Conservation (phyloP, 2,329 filamentous ascomycete species). For the Lasiodiplodia citricola region DNA sequence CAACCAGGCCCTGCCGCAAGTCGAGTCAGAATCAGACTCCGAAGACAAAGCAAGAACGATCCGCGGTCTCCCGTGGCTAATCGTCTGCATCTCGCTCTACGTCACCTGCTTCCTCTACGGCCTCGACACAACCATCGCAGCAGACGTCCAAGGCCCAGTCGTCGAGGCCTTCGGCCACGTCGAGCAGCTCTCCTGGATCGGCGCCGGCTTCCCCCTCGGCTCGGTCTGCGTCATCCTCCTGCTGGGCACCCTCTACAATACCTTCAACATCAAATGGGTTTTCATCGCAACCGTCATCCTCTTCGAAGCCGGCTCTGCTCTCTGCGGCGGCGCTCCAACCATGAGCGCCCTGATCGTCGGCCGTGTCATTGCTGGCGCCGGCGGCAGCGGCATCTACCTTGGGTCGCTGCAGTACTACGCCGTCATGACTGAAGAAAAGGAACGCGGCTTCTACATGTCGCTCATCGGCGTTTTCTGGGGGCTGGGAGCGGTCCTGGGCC, state of each 20-base stretch:
- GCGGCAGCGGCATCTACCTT: conserved; percentile 43
- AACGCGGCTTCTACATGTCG: conserved; percentile 40
- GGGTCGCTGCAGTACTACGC: conserved; percentile 33
- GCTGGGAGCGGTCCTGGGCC: conserved; percentile 44
- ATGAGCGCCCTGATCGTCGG: conserved; percentile 55
- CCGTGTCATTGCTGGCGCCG: conserved; percentile 42
- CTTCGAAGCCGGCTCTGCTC: conserved; percentile 40
- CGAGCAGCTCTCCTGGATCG: neutral
- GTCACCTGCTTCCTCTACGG: conserved; percentile 29
- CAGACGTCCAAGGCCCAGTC: conserved; percentile 38
- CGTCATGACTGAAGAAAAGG: conserved; percentile 31
- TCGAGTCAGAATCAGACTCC: neutral
- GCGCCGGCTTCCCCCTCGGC: neutral
- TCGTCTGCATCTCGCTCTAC: conserved; percentile 9
- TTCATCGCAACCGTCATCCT: conserved; percentile 32
- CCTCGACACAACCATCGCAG: conserved; percentile 37
- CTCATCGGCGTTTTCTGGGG: conserved; percentile 45
- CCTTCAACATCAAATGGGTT: conserved; percentile 15
- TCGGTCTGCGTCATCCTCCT: conserved; percentile 31
- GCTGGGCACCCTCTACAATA: neutral
- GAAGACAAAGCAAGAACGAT: neutral
- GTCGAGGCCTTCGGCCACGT: conserved; percentile 32
- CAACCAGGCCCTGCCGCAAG: neutral
- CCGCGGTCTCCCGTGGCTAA: neutral
- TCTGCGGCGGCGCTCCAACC: conserved; percentile 50